Percentiles rank a stretch among this genome's conserved stretches.
phyloP scores from a whole-genome alignment of 2,329 filamentous ascomycete species.

The Clarireedia monteithiana region DNA sequence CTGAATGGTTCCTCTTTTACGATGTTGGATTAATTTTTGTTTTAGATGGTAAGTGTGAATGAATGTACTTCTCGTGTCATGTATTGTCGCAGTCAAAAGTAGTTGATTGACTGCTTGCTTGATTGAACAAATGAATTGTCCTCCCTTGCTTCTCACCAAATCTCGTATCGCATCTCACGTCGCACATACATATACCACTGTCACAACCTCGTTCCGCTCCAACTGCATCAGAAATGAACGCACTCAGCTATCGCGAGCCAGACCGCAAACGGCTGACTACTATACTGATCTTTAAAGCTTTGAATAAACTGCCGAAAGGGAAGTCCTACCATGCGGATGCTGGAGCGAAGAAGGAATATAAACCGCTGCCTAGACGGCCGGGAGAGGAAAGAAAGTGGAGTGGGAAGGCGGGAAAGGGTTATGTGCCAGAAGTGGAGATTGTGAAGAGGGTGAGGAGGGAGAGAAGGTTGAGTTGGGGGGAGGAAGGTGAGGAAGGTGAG shows the following conservation, averaged over 20 bases:
- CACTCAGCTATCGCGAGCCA: not conserved
- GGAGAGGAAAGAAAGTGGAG: not conserved
- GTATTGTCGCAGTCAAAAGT: not conserved
- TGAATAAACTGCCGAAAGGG: not conserved
- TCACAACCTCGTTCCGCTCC: not conserved
- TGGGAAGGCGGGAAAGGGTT: not conserved
- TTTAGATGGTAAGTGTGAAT: not conserved
- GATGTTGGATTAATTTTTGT: not conserved
- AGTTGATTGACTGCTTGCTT: not conserved
- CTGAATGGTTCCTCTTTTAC: no score
- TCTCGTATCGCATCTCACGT: not conserved
- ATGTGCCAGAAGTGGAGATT: not conserved
- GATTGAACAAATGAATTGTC: not conserved
- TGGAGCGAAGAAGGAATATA: not conserved
- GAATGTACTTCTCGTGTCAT: not conserved
- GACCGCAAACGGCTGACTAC: conserved; percentile 1
- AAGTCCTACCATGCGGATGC: not conserved
- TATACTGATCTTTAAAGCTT: not conserved
- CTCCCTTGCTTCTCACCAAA: not conserved
- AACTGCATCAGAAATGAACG: not conserved
- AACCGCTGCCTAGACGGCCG: not conserved
- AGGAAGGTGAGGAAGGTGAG: not conserved
- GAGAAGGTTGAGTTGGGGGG: not conserved
- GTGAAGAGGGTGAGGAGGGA: not conserved
- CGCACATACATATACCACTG: no score